Conservation (phyloP, 1,139 yeast genomes). For the Saccharomyces pastorianus region DNA sequence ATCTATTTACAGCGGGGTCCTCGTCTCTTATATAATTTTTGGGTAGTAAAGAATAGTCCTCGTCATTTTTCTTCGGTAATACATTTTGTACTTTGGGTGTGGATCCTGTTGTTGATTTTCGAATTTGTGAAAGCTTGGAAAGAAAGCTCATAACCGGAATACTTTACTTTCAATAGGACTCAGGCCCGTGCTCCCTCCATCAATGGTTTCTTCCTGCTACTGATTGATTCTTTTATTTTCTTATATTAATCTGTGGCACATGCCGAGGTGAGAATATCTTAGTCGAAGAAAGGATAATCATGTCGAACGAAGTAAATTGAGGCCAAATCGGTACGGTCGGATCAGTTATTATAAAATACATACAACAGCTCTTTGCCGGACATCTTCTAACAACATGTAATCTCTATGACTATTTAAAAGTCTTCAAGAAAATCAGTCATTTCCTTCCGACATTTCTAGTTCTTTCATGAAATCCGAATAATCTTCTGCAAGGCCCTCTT, state of each 20-base stretch:
- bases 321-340: background rate
- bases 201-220: background rate
- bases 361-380: background rate
- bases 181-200: background rate
- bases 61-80: conserved; percentile 1
- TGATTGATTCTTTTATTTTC: background rate
- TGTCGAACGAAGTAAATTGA: background rate
- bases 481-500: conserved; percentile 12
- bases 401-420: background rate
- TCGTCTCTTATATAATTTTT: conserved; percentile 26
- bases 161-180: background rate
- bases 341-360: background rate
- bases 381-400: background rate
- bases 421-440: background rate
- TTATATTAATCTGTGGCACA: background rate
- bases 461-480: conserved; percentile 25
- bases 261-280: background rate
- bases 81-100: background rate
- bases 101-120: conserved; percentile 8
- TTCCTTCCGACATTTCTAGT: conserved; percentile 9
- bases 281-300: background rate
- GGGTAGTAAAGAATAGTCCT: conserved; percentile 21
- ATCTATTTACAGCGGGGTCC: conserved; percentile 42
- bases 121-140: conserved; percentile 13
- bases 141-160: conserved; percentile 12